Evolutionary conservation across 2,329 filamentous ascomycete genomes (phyloP), one percentile per base, ranked within the genome.

Genomic region (Colletotrichum graminicola): DNA sequence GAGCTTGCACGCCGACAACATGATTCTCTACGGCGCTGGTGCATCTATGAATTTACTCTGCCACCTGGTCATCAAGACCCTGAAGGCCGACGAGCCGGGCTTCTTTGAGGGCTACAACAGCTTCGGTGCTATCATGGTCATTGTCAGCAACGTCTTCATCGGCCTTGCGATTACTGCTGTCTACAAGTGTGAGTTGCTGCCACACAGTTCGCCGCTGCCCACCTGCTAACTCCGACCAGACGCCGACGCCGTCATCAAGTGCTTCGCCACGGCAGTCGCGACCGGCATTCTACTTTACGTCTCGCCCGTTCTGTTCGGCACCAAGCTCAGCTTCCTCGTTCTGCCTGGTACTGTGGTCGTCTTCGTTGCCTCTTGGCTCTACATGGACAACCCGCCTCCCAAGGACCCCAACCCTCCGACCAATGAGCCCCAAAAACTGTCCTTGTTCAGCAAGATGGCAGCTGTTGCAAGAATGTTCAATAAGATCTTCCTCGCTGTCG

Each of bases 161-260:
- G 78, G 78, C 26, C 74, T 80, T 29, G 78, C 78, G n/a, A 80
- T 79, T 43, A 80, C 78, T 21, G 78, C 77, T 5, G 79, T 80
- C 6, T 80, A 80, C 72, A 80, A 78, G 72, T 80, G 78, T 78
- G 61, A 71, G 76, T 74, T 16, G 4, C 10, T 10, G 10, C 14
- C 1, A 3, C n/a, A 6, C 11, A 45, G 41, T 7, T 51, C 11
- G 16, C 29, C 5, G 10, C 11, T n/a, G 5, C n/a, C 6, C 55
- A 43, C 29, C 32, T 51, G 34, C 64, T 74, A 36, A 75, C 64
- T 26, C 7, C 43, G 49, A 23, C 16, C 43, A 80, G 78, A 80
- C 67, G 79, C 78, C 67, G 77, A 80, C 67, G 79, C 78, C 26
- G 75, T 80, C 52, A 76, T 80, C 73, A 79, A 80, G 63, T 80